Conservation (phyloP, 495 filamentous ascomycete genomes). For the Cladorrhinum samala region DNA sequence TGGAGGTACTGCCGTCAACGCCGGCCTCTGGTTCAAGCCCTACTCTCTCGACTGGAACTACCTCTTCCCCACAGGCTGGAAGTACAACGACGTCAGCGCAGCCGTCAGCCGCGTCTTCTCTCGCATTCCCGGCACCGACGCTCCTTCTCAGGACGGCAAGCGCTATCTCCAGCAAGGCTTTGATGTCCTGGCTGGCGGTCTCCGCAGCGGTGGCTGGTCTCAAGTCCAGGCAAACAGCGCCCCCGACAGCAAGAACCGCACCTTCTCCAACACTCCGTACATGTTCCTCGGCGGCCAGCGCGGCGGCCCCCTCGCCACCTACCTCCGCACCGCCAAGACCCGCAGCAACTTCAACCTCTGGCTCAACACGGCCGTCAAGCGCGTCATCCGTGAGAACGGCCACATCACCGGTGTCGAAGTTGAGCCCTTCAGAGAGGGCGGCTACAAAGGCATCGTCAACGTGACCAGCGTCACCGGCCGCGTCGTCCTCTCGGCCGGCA, state of each 20-base stretch:
- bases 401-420: conserved; percentile 64
- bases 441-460: conserved; percentile 53
- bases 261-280: conserved; percentile 59
- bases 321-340: conserved; percentile 56
- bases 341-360: conserved; percentile 62
- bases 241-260: conserved; percentile 61
- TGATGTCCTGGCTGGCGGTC: conserved; percentile 49
- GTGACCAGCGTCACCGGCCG: conserved; percentile 55
- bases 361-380: conserved; percentile 58
- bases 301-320: conserved; percentile 67
- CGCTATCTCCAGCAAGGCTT: conserved; percentile 64
- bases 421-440: conserved; percentile 47
- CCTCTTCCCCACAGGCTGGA: conserved; percentile 70
- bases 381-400: conserved; percentile 56
- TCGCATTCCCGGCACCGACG: conserved; percentile 63
- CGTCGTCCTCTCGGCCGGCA: conserved; percentile 63
- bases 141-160: conserved; percentile 61
- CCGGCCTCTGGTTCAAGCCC: conserved; percentile 48
- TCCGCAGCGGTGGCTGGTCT: conserved; percentile 55
- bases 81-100: conserved; percentile 52
- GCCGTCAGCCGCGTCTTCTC: conserved; percentile 56
- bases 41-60: conserved; percentile 60
- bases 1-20: conserved; percentile 71
- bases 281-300: conserved; percentile 64
- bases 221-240: conserved; percentile 53